These are phyloP conservation scores for Garcia nutans DNA, from an alignment of 345 rosid species.

Conservation along the genomic window DNA sequence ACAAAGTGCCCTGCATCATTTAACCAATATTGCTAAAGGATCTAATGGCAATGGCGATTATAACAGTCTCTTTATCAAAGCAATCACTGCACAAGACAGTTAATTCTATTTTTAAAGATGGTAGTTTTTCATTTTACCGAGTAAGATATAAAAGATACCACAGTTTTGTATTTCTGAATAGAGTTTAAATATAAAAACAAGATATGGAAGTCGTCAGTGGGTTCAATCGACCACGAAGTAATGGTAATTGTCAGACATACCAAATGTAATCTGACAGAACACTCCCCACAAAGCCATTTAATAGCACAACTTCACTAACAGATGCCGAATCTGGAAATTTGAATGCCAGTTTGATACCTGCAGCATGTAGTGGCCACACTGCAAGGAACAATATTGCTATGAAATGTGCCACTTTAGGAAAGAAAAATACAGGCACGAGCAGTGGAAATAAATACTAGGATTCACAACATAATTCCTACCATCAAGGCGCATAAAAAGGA, in stretches of 20 bases:
- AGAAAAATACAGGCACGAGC: background rate
- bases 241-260: conserved; percentile 27
- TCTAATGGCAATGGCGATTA: background rate
- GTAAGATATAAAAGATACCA: background rate
- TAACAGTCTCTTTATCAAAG: background rate
- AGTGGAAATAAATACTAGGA: background rate
- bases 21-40: background rate
- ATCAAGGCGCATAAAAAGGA: background rate
- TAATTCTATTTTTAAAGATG: background rate
- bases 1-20: conserved; percentile 63
- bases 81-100: background rate
- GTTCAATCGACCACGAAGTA: background rate
- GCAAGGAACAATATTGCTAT: conserved; percentile 21
- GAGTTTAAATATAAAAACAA: background rate
- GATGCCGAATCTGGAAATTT: conserved; percentile 50
- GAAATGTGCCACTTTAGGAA: background rate
- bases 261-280: conserved; percentile 62
- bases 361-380: conserved; percentile 59
- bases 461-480: background rate
- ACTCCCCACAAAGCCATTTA: conserved; percentile 54
- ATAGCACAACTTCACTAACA: conserved; percentile 37
- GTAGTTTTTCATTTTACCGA: background rate
- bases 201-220: background rate
- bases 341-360: conserved; percentile 58
- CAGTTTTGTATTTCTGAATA: background rate